Percentiles rank a stretch among this genome's conserved stretches.
phyloP scores from a whole-genome alignment of 2,329 filamentous ascomycete genomes.

The Aureobasidium vineae region DNA sequence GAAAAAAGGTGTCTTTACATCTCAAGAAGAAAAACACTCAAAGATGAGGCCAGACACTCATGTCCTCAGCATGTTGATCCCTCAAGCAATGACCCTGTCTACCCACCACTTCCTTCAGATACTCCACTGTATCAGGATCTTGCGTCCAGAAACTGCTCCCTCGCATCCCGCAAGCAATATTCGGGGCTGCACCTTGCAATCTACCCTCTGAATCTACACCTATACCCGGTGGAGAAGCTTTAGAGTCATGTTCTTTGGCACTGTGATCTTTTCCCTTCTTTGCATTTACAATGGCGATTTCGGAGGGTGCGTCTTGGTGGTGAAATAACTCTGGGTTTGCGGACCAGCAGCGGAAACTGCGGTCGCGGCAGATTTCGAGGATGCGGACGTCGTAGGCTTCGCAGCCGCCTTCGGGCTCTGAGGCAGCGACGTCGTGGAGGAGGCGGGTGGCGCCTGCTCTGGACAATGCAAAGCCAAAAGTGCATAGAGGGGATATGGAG shows the following conservation, averaged over 20 bases:
- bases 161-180: constrained; percentile 42
- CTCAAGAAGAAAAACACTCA: background rate
- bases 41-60: constrained; percentile 24
- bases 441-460: constrained; percentile 39
- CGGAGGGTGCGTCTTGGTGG: constrained; percentile 39
- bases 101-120: constrained; percentile 41
- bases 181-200: constrained; percentile 31
- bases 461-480: constrained; percentile 47
- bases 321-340: constrained; percentile 45
- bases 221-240: constrained; percentile 10
- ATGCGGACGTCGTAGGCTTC: constrained; percentile 45
- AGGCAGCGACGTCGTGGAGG: constrained; percentile 40
- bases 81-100: constrained; percentile 42
- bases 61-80: constrained; percentile 25
- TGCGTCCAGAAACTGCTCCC: constrained; percentile 41
- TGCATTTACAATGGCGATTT: constrained; percentile 40
- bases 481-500: constrained; percentile 46
- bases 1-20: background rate
- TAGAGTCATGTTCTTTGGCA: constrained; percentile 24
- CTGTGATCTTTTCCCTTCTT: constrained; percentile 26
- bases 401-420: constrained; percentile 34
- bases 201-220: constrained; percentile 14
- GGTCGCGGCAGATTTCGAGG: constrained; percentile 42
- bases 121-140: constrained; percentile 36
- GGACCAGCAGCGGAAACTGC: constrained; percentile 39